Evolutionary conservation across 345 rosid genomes (phyloP).

Genomic region (Abelmoschus esculentus): DNA sequence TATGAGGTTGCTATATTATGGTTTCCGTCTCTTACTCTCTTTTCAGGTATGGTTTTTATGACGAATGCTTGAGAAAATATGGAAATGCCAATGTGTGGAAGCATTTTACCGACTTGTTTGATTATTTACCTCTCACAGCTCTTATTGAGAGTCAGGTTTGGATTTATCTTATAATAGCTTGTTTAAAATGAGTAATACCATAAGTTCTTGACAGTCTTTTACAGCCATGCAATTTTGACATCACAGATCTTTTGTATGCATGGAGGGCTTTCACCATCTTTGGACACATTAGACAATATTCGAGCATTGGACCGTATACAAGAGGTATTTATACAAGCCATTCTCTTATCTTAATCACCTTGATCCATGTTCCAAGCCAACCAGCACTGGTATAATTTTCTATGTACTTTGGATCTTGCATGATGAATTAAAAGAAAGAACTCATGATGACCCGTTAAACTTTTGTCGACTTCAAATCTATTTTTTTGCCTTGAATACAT

Average conservation of each 20-base stretch:
- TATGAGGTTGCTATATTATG: not conserved
- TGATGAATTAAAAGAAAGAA: not conserved
- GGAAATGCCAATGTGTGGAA: conserved; percentile 78
- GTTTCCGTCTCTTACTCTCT: not conserved
- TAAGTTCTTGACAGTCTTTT: not conserved
- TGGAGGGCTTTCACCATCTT: conserved; percentile 91
- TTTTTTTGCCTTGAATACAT: too few species aligned
- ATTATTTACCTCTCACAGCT: too few species aligned
- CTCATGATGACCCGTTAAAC: not conserved
- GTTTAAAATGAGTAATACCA: not conserved
- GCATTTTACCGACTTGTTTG: too few species aligned
- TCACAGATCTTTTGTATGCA: conserved; percentile 84
- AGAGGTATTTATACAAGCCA: conserved; percentile 38
- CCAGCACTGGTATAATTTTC: not conserved
- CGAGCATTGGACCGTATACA: conserved; percentile 90
- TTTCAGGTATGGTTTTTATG: conserved; percentile 86
- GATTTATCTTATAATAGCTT: not conserved
- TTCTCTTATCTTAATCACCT: not conserved
- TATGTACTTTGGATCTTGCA: not conserved
- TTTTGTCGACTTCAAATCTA: not conserved
- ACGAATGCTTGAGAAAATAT: conserved; percentile 79
- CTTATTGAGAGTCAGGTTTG: conserved; percentile 81
- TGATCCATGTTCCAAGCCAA: not conserved
- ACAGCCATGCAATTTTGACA: not conserved
- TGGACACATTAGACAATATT: conserved; percentile 91